A percentile compares a stretch with the other conserved stretches of the same genome.
phyloP scores from a whole-genome alignment of 306 rosid genomes.

The Begonia fuchsioides region DNA sequence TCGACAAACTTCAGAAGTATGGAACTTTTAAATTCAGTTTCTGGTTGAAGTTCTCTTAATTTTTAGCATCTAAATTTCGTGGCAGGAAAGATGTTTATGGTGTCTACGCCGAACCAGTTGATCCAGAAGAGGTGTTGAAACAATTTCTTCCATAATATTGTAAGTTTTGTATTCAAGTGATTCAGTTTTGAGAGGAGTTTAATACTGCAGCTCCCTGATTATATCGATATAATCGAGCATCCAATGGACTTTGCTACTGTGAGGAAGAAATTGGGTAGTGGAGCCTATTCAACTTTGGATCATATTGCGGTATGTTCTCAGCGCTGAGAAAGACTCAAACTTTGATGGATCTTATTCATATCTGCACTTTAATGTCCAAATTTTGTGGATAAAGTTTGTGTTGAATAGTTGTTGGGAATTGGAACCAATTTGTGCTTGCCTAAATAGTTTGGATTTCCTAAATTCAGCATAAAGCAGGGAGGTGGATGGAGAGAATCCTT shows the following conservation, averaged over 20 bases:
- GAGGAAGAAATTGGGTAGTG: slow-evolving; percentile 65
- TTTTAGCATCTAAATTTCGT: slow-evolving; percentile 17
- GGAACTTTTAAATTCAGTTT: no score
- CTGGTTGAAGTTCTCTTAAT: slow-evolving; percentile 11
- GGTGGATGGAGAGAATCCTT: no score
- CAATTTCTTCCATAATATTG: slow-evolving; percentile 4
- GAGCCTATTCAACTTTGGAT: slow-evolving; percentile 65
- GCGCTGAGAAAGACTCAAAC: background rate
- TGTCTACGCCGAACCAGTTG: slow-evolving; percentile 95
- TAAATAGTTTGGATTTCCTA: no score
- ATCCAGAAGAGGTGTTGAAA: slow-evolving; percentile 81
- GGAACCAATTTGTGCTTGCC: no score
- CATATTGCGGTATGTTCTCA: slow-evolving; percentile 63
- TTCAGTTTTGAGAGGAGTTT: no score
- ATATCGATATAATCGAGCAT: slow-evolving; percentile 72
- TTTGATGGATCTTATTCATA: no score
- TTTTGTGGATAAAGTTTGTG: no score
- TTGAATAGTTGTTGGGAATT: no score
- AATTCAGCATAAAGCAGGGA: no score
- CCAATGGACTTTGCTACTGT: slow-evolving; percentile 97
- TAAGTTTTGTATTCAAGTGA: slow-evolving; percentile 3
- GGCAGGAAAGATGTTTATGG: slow-evolving; percentile 96
- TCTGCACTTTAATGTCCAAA: no score
- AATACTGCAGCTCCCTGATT: slow-evolving; percentile 78
- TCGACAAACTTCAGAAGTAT: slow-evolving; percentile 94